Conservation (phyloP, 2,329 filamentous ascomycete genomes). For the Volutella citrinella region DNA sequence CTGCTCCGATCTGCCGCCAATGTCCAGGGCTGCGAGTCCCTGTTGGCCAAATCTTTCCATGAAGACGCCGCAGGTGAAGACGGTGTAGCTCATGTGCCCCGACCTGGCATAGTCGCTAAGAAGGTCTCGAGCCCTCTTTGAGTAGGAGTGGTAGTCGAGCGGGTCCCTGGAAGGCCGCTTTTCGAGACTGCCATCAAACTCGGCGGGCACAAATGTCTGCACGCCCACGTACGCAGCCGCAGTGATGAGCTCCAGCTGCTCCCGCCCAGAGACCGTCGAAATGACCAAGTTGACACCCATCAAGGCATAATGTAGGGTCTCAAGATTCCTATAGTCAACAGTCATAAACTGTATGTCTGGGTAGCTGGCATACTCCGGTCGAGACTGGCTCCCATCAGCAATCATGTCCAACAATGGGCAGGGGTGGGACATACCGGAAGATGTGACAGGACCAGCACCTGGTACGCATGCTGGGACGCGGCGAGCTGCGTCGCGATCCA, state of each 20-base stretch:
- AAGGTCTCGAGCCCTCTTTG: slow-evolving; percentile 50
- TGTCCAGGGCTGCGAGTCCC: slow-evolving; percentile 57
- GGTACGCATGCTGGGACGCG: slow-evolving; percentile 56
- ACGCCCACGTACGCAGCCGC: slow-evolving; percentile 65
- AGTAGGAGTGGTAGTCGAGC: slow-evolving; percentile 55
- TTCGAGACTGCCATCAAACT: slow-evolving; percentile 66
- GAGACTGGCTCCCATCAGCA: slow-evolving; percentile 39
- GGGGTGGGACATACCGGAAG: slow-evolving; percentile 38
- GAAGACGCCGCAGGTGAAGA: slow-evolving; percentile 72
- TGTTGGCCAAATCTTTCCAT: slow-evolving; percentile 72
- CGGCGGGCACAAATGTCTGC: slow-evolving; percentile 68
- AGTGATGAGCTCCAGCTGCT: slow-evolving; percentile 70
- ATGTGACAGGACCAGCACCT: slow-evolving; percentile 69
- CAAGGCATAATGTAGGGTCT: slow-evolving; percentile 62
- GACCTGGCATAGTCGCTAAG: slow-evolving; percentile 52
- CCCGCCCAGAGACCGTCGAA: slow-evolving; percentile 65
- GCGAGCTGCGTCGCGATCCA: slow-evolving; percentile 54
- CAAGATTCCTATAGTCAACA: slow-evolving; percentile 63
- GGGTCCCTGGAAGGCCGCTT: slow-evolving; percentile 55
- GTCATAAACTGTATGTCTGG: slow-evolving; percentile 65
- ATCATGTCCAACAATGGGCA: neutral
- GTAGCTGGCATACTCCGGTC: slow-evolving; percentile 50
- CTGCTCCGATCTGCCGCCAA: slow-evolving; percentile 56
- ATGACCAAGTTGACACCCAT: slow-evolving; percentile 72
- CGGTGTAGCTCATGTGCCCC: slow-evolving; percentile 58